Evolutionary conservation across 805 yeast genomes (phyloP).

Genomic region (Sungouiozyma intestinalis): DNA sequence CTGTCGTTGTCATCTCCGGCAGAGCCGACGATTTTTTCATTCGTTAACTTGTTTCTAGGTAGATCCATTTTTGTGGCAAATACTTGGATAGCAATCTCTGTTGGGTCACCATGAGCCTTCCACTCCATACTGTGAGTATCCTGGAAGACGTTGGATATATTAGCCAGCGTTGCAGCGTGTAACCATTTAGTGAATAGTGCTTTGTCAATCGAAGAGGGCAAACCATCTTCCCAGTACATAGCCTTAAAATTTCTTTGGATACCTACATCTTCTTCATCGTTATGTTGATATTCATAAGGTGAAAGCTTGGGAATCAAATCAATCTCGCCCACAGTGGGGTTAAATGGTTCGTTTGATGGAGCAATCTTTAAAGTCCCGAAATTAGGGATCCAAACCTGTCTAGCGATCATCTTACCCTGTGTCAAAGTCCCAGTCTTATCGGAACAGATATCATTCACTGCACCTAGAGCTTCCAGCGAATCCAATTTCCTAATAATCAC

Average conservation of each 20-base stretch:
- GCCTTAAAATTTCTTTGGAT: constrained; percentile 18
- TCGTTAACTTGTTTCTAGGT: constrained; percentile 36
- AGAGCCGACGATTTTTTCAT: constrained; percentile 17
- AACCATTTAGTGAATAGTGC: constrained; percentile 41
- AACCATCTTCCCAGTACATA: constrained; percentile 7
- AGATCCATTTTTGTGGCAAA: constrained; percentile 50
- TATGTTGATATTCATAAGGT: constrained; percentile 28
- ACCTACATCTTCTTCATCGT: constrained; percentile 24
- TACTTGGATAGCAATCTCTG: constrained; percentile 81
- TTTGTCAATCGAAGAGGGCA: constrained; percentile 14
- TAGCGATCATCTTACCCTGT: constrained; percentile 83
- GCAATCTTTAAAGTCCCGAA: constrained; percentile 57
- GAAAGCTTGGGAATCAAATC: constrained; percentile 62
- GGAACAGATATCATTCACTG: constrained; percentile 85
- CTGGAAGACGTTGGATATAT: constrained; percentile 57
- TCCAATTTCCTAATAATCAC: constrained; percentile 93
- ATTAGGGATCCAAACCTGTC: constrained; percentile 73
- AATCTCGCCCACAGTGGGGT: constrained; percentile 92
- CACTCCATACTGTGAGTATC: constrained; percentile 39
- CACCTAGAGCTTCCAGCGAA: constrained; percentile 87
- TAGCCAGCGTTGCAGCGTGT: constrained; percentile 63
- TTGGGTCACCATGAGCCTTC: constrained; percentile 83
- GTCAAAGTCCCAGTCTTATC: constrained; percentile 90
- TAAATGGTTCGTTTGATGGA: constrained; percentile 65
- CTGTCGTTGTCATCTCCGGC: background rate